Base-by-base conservation (phyloP, 108 stramenopile genomes). In the Discostella pseudostelligera region DNA sequence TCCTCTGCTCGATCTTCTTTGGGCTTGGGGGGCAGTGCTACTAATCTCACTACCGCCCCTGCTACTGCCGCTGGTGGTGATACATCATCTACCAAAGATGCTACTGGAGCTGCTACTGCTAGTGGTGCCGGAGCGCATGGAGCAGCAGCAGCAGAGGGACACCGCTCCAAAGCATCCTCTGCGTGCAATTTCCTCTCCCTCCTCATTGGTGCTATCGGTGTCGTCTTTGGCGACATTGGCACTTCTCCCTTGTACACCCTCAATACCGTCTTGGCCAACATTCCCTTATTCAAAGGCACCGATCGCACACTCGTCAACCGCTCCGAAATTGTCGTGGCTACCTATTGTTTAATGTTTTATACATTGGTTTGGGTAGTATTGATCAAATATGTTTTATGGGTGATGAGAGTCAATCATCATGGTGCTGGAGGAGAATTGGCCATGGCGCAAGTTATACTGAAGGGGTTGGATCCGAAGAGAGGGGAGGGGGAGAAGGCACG, bases 331-430 rank as follows among this genome's bases (percentile, higher is more conserved):
- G 49, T 50, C 22, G 49, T 50, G 49, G 49, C 49, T 11, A 24
- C 25, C 22, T 50, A 50, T 22, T 50, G 49, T 24, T 24, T 50
- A 22, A 50, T 50, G 22, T 50, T 50, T 20, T 50, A 50, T 20
- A 50, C 13, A 22, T 50, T 50, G 49, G 49, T 50, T 50, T 50
- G 49, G 49, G 49, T 50, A 22, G 49, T 50, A 24, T 50, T 50
- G 49, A 50, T 50, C 49, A 50, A 50, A 24, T 50, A 50, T 50
- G 49, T 50, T 11, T 25, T 50, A 4, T 50, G 49, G 49, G 49
- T 50, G 1, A 50, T 50, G 49, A 50, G 49, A 24, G 49, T 50
- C 20, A 50, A 50, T 50, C 49, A 50, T 50, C 49, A 50, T 22
- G 49, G 49, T 50, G 49, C 22, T 11, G 49, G 49, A 20, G 49